These are phyloP conservation scores for Paxillus ammoniavirescens DNA, from an alignment of 768 basidiomycete genomes.

Conservation along the genomic window DNA sequence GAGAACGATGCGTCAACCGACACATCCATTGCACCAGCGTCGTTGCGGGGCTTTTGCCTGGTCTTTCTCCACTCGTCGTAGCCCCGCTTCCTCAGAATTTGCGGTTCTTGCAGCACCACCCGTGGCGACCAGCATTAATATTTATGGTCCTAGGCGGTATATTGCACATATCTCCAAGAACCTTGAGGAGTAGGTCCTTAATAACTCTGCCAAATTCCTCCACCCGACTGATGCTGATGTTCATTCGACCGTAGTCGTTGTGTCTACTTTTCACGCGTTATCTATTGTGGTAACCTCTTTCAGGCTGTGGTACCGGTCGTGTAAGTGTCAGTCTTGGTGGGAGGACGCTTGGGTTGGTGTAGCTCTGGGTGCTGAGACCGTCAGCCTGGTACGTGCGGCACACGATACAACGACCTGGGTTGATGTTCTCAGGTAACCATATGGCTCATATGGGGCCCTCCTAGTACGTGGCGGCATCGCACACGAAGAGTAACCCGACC, in stretches of 20 bases:
- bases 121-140: no score
- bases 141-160: background rate
- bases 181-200: background rate
- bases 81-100: background rate
- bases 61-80: no score
- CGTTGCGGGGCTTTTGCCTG: no score
- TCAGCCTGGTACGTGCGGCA: background rate
- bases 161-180: background rate
- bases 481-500: background rate
- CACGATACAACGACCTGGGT: background rate
- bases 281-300: constrained; percentile 3
- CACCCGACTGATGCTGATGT: background rate
- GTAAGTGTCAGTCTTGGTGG: constrained; percentile 7
- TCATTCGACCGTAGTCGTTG: background rate
- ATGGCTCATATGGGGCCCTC: constrained; percentile 5
- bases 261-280: background rate
- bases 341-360: constrained; percentile 7
- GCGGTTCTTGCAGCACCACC: background rate
- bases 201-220: background rate
- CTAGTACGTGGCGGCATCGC: background rate
- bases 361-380: background rate
- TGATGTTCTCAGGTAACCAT: background rate
- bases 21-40: no score
- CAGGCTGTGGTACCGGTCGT: constrained; percentile 4
- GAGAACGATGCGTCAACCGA: no score